Conservation (phyloP, 768 basidiomycete species). For the Neoboletus brunneissimus region DNA sequence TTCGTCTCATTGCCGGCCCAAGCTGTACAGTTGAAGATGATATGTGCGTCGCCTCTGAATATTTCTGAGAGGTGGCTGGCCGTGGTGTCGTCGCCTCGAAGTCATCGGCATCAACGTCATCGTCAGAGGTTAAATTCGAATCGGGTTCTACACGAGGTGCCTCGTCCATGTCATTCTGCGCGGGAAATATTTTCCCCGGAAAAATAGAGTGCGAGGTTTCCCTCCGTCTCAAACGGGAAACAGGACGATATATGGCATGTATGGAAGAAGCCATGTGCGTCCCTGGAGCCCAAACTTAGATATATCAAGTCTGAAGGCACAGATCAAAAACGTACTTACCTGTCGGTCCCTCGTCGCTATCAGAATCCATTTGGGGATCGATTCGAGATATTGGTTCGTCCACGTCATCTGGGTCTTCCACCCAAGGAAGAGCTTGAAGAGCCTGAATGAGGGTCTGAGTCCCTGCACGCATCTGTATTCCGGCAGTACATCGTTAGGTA, state of each 20-base stretch:
- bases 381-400: conserved; percentile 51
- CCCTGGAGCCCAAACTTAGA: conserved; percentile 27
- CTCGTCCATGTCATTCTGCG: conserved; percentile 30
- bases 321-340: conserved; percentile 33
- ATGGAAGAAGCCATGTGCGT: conserved; percentile 75
- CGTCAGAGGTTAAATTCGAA: conserved; percentile 40
- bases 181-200: conserved; percentile 4
- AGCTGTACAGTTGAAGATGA: conserved; percentile 14
- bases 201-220: conserved; percentile 24
- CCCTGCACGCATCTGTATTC: conserved; percentile 73
- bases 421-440: conserved; percentile 81
- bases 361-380: conserved; percentile 44
- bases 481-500: conserved; percentile 1
- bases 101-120: conserved; percentile 54
- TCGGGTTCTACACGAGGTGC: conserved; percentile 33
- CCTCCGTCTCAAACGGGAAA: conserved; percentile 60
- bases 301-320: background rate
- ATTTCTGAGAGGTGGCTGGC: conserved; percentile 24
- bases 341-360: conserved; percentile 60
- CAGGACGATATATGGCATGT: conserved; percentile 80
- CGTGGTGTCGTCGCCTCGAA: conserved; percentile 55
- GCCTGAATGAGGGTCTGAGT: conserved; percentile 90
- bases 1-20: conserved; percentile 22
- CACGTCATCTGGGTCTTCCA: conserved; percentile 64
- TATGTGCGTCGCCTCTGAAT: conserved; percentile 1